Evolutionary conservation across 352 stramenopile species (phyloP).

Genomic region (Phytophthora parvispora): DNA sequence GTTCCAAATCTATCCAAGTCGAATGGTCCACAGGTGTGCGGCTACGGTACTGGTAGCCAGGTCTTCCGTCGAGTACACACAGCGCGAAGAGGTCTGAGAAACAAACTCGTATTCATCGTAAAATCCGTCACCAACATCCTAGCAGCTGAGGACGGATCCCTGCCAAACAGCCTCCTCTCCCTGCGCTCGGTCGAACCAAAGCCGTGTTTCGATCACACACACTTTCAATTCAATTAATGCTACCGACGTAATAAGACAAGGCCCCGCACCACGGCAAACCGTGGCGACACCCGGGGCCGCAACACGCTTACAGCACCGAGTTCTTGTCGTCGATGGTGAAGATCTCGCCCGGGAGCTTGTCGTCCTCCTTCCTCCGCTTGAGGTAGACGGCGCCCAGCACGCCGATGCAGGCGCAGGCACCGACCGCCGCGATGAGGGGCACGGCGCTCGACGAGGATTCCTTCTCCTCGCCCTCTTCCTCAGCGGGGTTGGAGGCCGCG

Average conservation of each 20-base stretch:
- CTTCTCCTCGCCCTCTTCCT: slow-evolving; percentile 29
- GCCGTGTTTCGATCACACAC: slow-evolving; percentile 45
- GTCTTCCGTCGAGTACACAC: neutral
- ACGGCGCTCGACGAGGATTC: slow-evolving; percentile 10
- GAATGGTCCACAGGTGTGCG: neutral
- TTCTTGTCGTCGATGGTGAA: slow-evolving; percentile 86
- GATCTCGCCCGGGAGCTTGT: slow-evolving; percentile 65
- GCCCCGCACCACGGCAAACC: neutral
- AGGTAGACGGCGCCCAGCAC: slow-evolving; percentile 63
- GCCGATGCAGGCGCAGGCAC: slow-evolving; percentile 59
- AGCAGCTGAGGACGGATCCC: neutral
- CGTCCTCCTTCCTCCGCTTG: slow-evolving; percentile 63
- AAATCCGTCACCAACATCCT: neutral
- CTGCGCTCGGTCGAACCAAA: slow-evolving; percentile 8
- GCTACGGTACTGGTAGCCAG: no score
- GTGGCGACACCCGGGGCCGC: neutral
- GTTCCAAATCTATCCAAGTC: neutral
- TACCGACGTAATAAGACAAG: slow-evolving; percentile 53
- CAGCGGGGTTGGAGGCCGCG: slow-evolving; percentile 22
- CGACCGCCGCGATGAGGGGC: slow-evolving; percentile 39
- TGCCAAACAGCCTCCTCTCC: neutral
- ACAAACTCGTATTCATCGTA: slow-evolving; percentile 1
- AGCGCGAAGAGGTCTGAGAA: neutral
- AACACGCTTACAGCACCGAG: slow-evolving; percentile 67
- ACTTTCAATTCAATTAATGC: slow-evolving; percentile 46